Evolutionary conservation across 225 moss, liverwort and hornwort species (phyloP), one percentile per base, ranked within the genome.

Genomic region (Pleurozium schreberi): DNA sequence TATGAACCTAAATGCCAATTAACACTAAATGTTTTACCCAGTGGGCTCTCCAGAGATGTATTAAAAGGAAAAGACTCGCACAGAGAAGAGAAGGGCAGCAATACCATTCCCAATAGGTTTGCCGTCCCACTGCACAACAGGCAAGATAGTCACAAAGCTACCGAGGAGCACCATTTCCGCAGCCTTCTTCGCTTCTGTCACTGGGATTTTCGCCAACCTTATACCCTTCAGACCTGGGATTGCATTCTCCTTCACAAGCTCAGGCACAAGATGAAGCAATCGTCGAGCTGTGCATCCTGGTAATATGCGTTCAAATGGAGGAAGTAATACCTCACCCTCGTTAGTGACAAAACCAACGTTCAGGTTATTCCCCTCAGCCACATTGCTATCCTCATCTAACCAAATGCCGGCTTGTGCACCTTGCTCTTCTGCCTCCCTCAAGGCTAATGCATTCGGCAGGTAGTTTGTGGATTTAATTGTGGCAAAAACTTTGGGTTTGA

Each of bases 131-230:
- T 82, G 81, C 47, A 92, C 92, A 70, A 92, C 93, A 85, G 97
- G 97, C 90, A 95, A 57, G 75, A 96, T 84, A 28, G 93, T 85
- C 66, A 95, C 94, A 60, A 95, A 95, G 80, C 96, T 97, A 33
- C 96, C 95, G 13, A 98, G 84, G 45, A 97, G 93, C 97, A 98
- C 95, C 98, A 97, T 95, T 92, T 98, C 98, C 58, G 92, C 90
- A 64, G 95, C 92, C 43, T 89, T 90, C 93, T 92, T 96, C 31
- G 95, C 98, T 91, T 97, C 94, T 62, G 92, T 88, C 52, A 95
- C 88, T 21, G 95, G 87, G 50, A 98, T 90, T 57, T 92, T 93
- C n/a, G 88, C 87, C 83, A 95, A 60, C 38, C 84, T 92, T 49
- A 96, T 89, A 28, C 94, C 94, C 86, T 91, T 92, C 58, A 97